Percentiles rank a stretch among this genome's conserved stretches.
phyloP scores from a whole-genome alignment of 2,329 filamentous ascomycete species.

The Aspergillus jensenii region DNA sequence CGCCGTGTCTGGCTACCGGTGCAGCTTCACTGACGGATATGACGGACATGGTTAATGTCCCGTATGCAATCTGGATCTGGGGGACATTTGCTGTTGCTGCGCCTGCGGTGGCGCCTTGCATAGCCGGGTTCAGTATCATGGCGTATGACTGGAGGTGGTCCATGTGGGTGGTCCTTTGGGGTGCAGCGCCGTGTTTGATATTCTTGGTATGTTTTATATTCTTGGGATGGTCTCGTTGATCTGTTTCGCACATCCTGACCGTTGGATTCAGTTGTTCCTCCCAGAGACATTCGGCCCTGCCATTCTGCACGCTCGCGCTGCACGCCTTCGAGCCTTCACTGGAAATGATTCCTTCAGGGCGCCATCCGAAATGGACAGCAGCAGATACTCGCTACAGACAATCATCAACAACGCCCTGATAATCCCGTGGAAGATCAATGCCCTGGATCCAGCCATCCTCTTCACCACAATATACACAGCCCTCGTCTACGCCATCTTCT shows the following conservation, averaged over 20 bases:
- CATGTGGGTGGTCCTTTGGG: no score
- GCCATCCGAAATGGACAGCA: slow-evolving; percentile 56
- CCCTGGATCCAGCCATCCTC: slow-evolving; percentile 62
- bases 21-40: slow-evolving; percentile 39
- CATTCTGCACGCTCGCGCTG: no score
- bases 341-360: slow-evolving; percentile 53
- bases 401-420: slow-evolving; percentile 51
- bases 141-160: no score
- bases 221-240: no score
- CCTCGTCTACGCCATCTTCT: slow-evolving; percentile 52
- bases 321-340: slow-evolving; percentile 50
- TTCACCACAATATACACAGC: slow-evolving; percentile 64
- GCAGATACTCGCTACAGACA: neutral
- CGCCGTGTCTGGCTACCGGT: slow-evolving; percentile 46
- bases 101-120: slow-evolving; percentile 14
- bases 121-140: no score
- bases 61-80: slow-evolving; percentile 55
- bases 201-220: no score
- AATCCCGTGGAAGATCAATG: slow-evolving; percentile 60
- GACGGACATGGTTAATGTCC: slow-evolving; percentile 60
- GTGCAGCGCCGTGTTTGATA: no score
- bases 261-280: no score
- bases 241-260: no score
- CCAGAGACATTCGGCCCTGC: no score
- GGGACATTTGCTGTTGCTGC: slow-evolving; percentile 19